A percentile compares a stretch with the other conserved stretches of the same genome.
Evolutionary conservation across 345 rosid genomes (phyloP).

Genomic region (Chamaenerion angustifolium): DNA sequence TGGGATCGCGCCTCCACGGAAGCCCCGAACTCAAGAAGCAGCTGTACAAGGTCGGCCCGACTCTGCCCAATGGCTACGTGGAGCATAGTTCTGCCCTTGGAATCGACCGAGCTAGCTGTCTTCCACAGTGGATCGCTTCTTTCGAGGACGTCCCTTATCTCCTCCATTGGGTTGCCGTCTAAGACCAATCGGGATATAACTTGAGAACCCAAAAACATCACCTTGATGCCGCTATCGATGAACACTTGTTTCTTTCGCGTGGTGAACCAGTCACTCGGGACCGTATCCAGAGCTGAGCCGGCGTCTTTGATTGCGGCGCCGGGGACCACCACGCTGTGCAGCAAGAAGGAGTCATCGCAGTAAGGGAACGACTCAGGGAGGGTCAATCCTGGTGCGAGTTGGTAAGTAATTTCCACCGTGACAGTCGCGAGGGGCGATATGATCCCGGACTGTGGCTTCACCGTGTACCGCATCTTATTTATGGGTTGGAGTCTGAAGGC

Average conservation of each 20-base stretch:
- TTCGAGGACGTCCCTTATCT: constrained; percentile 43
- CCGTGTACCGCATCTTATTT: constrained; percentile 31
- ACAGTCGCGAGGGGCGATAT: constrained; percentile 37
- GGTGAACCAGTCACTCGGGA: constrained; percentile 52
- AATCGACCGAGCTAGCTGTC: constrained; percentile 28
- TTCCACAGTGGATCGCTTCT: constrained; percentile 34
- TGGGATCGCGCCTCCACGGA: constrained; percentile 29
- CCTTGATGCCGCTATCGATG: constrained; percentile 41
- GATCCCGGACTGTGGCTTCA: constrained; percentile 45
- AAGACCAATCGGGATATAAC: constrained; percentile 31
- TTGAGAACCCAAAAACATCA: constrained; percentile 51
- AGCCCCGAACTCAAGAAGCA: constrained; percentile 43
- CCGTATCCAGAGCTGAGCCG: constrained; percentile 22
- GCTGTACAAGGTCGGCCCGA: constrained; percentile 48
- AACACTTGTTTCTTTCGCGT: constrained; percentile 56
- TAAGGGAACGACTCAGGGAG: constrained; percentile 34
- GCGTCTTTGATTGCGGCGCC: constrained; percentile 43
- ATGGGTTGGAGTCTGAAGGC: constrained; percentile 42
- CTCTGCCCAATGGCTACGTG: constrained; percentile 39
- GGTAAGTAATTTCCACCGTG: constrained; percentile 33
- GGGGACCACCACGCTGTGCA: constrained; percentile 60
- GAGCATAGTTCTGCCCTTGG: constrained; percentile 32
- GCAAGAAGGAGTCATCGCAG: constrained; percentile 33
- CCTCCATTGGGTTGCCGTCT: constrained; percentile 35
- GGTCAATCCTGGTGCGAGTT: constrained; percentile 19